Conservation (phyloP, 257 asterid species). For the Gentiana macrophylla region DNA sequence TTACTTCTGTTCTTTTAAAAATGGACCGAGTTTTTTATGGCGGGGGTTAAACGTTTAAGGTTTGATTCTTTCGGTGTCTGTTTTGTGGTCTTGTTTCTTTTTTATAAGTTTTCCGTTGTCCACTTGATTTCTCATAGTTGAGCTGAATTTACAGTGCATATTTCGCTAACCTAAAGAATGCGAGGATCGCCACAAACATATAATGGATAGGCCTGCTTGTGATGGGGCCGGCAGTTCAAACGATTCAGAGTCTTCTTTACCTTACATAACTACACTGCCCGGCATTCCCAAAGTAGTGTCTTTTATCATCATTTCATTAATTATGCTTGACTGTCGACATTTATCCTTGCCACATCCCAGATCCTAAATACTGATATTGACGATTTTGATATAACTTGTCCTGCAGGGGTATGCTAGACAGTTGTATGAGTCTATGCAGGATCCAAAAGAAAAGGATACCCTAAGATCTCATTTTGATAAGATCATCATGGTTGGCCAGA, state of each 20-base stretch:
- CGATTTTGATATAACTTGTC: constrained; percentile 2
- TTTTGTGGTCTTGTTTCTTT: not conserved
- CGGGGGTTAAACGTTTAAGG: not conserved
- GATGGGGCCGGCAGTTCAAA: constrained; percentile 97
- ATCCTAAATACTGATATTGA: too few relatives aligned
- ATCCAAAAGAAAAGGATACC: constrained; percentile 93
- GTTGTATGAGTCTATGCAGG: constrained; percentile 84
- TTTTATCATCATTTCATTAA: constrained; percentile 6
- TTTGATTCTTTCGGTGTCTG: not conserved
- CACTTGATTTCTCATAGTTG: not conserved
- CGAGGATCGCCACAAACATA: constrained; percentile 70
- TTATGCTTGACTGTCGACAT: not conserved
- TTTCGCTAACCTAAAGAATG: constrained; percentile 92
- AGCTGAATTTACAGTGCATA: constrained; percentile 36
- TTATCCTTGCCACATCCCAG: not conserved
- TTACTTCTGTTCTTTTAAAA: not conserved
- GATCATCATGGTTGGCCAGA: constrained; percentile 60
- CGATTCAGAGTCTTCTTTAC: constrained; percentile 92
- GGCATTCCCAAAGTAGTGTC: constrained; percentile 84
- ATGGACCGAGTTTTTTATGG: not conserved
- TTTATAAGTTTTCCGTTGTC: not conserved
- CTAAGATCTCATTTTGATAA: constrained; percentile 88
- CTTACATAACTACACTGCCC: constrained; percentile 83
- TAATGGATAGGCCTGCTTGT: constrained; percentile 65
- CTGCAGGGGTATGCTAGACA: constrained; percentile 95